phyloP scores from a whole-genome alignment of 2,329 filamentous ascomycete genomes.

The Clonostachys rosea region DNA sequence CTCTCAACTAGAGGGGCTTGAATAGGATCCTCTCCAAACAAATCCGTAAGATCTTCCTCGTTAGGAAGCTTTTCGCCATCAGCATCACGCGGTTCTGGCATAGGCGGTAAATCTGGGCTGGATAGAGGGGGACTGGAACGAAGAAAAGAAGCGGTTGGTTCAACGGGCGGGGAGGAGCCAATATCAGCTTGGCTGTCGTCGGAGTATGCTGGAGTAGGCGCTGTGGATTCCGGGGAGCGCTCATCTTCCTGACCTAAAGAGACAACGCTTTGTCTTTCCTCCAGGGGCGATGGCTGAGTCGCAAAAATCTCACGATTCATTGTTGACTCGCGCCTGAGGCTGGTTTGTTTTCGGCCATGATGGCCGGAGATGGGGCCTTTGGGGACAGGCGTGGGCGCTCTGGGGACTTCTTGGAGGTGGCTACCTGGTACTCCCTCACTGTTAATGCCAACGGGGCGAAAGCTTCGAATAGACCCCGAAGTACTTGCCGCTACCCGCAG shows the following conservation, averaged over 20 bases:
- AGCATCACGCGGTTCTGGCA: slow-evolving; percentile 35
- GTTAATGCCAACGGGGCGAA: slow-evolving; percentile 64
- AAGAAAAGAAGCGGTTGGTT: slow-evolving; percentile 53
- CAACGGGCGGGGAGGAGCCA: slow-evolving; percentile 83
- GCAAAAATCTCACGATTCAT: slow-evolving; percentile 46
- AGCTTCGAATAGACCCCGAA: slow-evolving; percentile 78
- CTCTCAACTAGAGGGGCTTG: background rate
- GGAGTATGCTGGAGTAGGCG: slow-evolving; percentile 46
- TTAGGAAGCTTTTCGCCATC: slow-evolving; percentile 49
- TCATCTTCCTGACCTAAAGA: slow-evolving; percentile 41
- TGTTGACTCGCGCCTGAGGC: slow-evolving; percentile 56
- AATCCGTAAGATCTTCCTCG: slow-evolving; percentile 70
- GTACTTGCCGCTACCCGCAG: slow-evolving; percentile 88
- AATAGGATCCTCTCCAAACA: slow-evolving; percentile 56
- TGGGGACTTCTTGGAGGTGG: slow-evolving; percentile 67
- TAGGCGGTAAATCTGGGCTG: slow-evolving; percentile 70
- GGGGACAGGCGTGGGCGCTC: slow-evolving; percentile 74
- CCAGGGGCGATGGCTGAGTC: slow-evolving; percentile 38
- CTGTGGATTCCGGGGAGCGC: slow-evolving; percentile 47
- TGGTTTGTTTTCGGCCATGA: slow-evolving; percentile 1
- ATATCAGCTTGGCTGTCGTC: slow-evolving; percentile 75
- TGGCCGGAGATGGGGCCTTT: slow-evolving; percentile 18
- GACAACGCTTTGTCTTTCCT: slow-evolving; percentile 28
- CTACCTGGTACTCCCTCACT: slow-evolving; percentile 34
- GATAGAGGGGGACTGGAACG: slow-evolving; percentile 65